These are phyloP conservation scores for Stachybotrys elegans DNA, from an alignment of 2,329 filamentous ascomycete species.

Conservation along the genomic window DNA sequence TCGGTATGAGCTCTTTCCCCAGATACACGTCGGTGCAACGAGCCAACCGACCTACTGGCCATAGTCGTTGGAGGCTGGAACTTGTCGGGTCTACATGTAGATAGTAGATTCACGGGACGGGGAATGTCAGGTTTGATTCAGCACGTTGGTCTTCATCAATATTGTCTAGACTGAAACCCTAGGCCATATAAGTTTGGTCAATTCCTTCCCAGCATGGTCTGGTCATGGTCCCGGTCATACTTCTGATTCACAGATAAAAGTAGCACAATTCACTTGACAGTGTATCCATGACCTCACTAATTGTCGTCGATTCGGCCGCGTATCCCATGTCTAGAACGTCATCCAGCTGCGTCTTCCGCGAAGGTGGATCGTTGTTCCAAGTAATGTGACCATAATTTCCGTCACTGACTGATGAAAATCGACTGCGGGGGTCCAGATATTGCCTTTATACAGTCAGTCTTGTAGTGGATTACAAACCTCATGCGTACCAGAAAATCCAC, in stretches of 20 bases:
- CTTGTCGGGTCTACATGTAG: too few relatives aligned
- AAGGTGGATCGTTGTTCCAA: constrained; percentile 21
- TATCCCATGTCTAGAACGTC: constrained; percentile 25
- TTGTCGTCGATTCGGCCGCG: constrained; percentile 16
- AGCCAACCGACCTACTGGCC: too few relatives aligned
- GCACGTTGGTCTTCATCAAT: too few relatives aligned
- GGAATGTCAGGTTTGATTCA: too few relatives aligned
- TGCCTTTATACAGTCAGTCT: constrained; percentile 9
- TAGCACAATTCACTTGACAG: constrained; percentile 21
- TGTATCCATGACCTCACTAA: constrained; percentile 24
- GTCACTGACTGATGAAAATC: constrained; percentile 18
- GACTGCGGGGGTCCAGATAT: constrained; percentile 11
- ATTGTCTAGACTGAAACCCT: too few relatives aligned
- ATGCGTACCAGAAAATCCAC: constrained; percentile 18
- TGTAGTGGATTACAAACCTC: background rate
- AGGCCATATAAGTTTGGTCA: too few relatives aligned
- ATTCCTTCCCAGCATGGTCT: too few relatives aligned
- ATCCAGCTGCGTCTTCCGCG: constrained; percentile 14
- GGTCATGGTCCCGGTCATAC: too few relatives aligned
- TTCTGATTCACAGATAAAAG: constrained; percentile 19
- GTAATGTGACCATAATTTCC: constrained; percentile 22
- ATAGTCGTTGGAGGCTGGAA: too few relatives aligned
- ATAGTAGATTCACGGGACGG: too few relatives aligned
- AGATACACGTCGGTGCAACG: too few relatives aligned
- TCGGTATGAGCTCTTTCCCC: too few relatives aligned